Conservation (phyloP, 1,284 basidiomycete species). For the Cryptococcus sp. region DNA sequence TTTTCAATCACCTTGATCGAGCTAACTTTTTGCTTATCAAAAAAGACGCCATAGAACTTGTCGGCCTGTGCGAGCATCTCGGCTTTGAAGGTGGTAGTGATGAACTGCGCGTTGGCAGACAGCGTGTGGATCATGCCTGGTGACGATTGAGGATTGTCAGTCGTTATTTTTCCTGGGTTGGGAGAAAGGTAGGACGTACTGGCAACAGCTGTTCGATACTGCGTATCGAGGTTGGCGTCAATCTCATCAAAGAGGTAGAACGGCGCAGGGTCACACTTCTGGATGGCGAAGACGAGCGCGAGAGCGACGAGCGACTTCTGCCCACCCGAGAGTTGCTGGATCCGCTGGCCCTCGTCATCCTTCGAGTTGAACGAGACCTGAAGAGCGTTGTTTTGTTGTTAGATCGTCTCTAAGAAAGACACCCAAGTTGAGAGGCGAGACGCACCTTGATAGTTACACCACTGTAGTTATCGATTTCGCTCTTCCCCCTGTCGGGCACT, state of each 20-base stretch:
- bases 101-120: conserved; percentile 85
- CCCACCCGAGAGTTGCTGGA: conserved; percentile 95
- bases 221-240: conserved; percentile 95
- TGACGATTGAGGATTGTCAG: conserved; percentile 6
- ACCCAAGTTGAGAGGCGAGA: neutral
- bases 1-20: conserved; percentile 45
- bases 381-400: neutral
- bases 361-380: conserved; percentile 98
- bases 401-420: neutral
- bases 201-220: conserved; percentile 95
- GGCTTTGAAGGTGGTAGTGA: conserved; percentile 96
- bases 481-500: conserved; percentile 55
- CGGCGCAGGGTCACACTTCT: conserved; percentile 98
- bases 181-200: conserved; percentile 55
- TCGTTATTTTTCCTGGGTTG: neutral
- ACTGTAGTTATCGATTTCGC: conserved; percentile 87
- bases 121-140: conserved; percentile 91
- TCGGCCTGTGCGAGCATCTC: conserved; percentile 95
- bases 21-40: conserved; percentile 91
- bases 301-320: conserved; percentile 97
- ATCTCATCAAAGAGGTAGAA: conserved; percentile 99
- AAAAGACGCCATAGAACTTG: conserved; percentile 98
- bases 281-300: conserved; percentile 93
- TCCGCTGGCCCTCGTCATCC: conserved; percentile 88
- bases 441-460: conserved; percentile 88